A percentile compares a stretch with the other conserved stretches of the same genome.
Conservation (phyloP, 352 stramenopile species). For the Globisporangium ultimum region DNA sequence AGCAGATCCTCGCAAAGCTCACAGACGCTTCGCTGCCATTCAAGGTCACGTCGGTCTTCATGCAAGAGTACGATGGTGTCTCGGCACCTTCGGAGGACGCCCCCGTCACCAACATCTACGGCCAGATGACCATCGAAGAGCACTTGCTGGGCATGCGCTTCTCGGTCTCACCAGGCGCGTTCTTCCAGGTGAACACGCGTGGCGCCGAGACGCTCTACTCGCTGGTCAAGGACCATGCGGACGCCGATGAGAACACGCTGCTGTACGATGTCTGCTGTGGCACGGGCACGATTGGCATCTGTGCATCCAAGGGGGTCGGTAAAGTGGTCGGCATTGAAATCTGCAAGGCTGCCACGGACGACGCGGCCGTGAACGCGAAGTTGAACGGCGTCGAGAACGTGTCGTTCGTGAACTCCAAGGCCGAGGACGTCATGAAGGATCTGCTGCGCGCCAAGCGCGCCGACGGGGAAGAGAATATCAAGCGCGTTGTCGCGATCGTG, state of each 20-base stretch:
- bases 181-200: conserved; percentile 96
- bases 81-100: conserved; percentile 88
- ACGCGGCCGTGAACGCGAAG: conserved; percentile 83
- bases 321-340: conserved; percentile 89
- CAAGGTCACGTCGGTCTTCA: conserved; percentile 87
- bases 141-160: conserved; percentile 88
- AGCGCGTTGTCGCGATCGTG: conserved; percentile 93
- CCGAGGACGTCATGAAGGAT: conserved; percentile 89
- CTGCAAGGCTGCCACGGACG: conserved; percentile 87
- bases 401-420: conserved; percentile 90
- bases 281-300: conserved; percentile 98
- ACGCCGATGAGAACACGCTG: conserved; percentile 73
- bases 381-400: conserved; percentile 86
- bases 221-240: conserved; percentile 90
- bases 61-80: conserved; percentile 91
- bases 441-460: conserved; percentile 62
- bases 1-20: conserved; percentile 41
- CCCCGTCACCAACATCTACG: conserved; percentile 78
- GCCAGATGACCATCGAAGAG: conserved; percentile 75
- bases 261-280: conserved; percentile 99
- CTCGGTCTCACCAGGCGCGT: conserved; percentile 88
- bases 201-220: conserved; percentile 95
- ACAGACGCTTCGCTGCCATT: conserved; percentile 35
- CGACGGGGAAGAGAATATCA: conserved; percentile 49
- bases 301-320: conserved; percentile 73